phyloP scores from a whole-genome alignment of 495 filamentous ascomycete genomes.

The Daldinia bambusicola region DNA sequence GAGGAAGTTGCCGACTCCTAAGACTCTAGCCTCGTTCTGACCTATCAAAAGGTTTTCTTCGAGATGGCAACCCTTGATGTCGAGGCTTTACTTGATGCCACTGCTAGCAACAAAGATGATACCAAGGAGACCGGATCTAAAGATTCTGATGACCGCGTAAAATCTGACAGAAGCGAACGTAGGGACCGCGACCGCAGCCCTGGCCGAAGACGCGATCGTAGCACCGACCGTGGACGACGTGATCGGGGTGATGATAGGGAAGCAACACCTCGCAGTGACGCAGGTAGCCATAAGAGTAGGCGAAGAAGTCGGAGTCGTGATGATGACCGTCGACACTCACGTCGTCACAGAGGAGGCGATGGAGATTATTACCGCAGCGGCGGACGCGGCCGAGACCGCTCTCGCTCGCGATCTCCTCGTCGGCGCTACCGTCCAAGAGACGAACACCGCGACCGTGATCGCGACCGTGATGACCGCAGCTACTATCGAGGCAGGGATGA shows the following conservation, averaged over 20 bases:
- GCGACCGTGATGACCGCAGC: constrained; percentile 59
- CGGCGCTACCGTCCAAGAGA: constrained; percentile 81
- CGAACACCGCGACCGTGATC: constrained; percentile 63
- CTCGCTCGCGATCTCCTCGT: constrained; percentile 79
- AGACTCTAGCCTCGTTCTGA: constrained; percentile 11
- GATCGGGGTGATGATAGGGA: constrained; percentile 57
- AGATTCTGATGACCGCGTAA: constrained; percentile 45
- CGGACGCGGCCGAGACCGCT: constrained; percentile 67
- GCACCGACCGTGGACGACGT: constrained; percentile 59
- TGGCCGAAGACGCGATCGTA: constrained; percentile 74
- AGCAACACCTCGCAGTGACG: constrained; percentile 80
- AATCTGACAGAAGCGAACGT: constrained; percentile 47
- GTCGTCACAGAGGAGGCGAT: constrained; percentile 78
- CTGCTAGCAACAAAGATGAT: constrained; percentile 68
- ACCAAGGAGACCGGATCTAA: constrained; percentile 57
- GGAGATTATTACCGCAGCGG: constrained; percentile 80
- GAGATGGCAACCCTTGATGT: constrained; percentile 92
- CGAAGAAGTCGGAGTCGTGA: constrained; percentile 84
- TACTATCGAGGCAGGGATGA: constrained; percentile 65
- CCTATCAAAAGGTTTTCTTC: constrained; percentile 31
- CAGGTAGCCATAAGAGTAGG: constrained; percentile 86
- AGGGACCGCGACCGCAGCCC: constrained; percentile 61
- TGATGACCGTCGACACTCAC: constrained; percentile 79
- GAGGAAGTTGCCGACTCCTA: constrained; percentile 7
- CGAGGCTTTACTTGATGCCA: constrained; percentile 92